These are phyloP conservation scores for Candida berthetii DNA, from an alignment of 805 yeast species.

Conservation along the genomic window DNA sequence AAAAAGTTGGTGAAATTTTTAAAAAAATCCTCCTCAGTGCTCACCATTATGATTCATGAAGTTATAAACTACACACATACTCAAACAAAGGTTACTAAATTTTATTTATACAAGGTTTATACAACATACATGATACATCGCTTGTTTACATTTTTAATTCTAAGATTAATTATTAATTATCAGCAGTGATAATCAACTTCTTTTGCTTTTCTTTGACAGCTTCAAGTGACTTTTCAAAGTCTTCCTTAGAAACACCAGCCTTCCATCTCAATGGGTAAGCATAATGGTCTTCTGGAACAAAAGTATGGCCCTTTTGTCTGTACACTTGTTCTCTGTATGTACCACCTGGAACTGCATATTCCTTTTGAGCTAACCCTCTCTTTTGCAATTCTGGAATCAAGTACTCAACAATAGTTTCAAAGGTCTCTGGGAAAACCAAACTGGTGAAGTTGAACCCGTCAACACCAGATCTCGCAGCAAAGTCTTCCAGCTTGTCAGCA, in stretches of 20 bases:
- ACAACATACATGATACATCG: too few species aligned
- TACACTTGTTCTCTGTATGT: constrained; percentile 25
- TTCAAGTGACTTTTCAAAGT: constrained; percentile 13
- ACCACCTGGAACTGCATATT: constrained; percentile 22
- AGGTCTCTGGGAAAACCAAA: constrained; percentile 28
- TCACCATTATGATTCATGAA: too few species aligned
- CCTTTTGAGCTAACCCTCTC: constrained; percentile 27
- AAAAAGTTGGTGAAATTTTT: too few species aligned
- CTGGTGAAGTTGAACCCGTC: constrained; percentile 34
- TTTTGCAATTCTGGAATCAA: constrained; percentile 26
- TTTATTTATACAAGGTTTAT: too few species aligned
- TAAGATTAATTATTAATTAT: neutral
- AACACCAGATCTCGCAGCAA: constrained; percentile 29
- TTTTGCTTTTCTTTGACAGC: neutral
- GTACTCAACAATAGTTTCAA: constrained; percentile 27
- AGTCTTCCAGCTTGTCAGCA: constrained; percentile 29
- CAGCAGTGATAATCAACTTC: neutral
- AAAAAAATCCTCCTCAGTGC: too few species aligned
- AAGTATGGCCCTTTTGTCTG: constrained; percentile 8
- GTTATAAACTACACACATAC: too few species aligned
- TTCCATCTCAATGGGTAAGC: constrained; percentile 8
- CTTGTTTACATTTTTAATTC: too few species aligned
- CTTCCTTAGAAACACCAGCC: constrained; percentile 18
- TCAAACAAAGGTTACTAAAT: too few species aligned
- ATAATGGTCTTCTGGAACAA: constrained; percentile 7